These are phyloP conservation scores for Hirschioporus abietinus DNA, from an alignment of 768 basidiomycete genomes.

Conservation along the genomic window DNA sequence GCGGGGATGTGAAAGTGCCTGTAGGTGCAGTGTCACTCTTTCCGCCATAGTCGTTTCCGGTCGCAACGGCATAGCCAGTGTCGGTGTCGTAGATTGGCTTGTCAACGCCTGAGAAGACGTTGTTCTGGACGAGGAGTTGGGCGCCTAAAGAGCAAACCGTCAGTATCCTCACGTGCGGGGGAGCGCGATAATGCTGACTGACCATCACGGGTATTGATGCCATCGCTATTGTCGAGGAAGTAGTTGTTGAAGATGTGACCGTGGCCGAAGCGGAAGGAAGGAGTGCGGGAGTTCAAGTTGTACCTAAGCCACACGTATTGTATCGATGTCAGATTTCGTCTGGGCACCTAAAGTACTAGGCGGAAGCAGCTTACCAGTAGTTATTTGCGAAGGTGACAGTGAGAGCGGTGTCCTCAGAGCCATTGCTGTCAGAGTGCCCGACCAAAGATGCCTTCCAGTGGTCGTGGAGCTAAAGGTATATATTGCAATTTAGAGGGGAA, in stretches of 20 bases:
- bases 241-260: constrained; percentile 13
- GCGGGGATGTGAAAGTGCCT: constrained; percentile 29
- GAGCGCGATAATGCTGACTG: constrained; percentile 3
- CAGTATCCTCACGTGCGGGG: background rate
- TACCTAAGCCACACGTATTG: no score
- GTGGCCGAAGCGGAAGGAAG: constrained; percentile 14
- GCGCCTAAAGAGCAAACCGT: constrained; percentile 24
- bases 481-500: background rate
- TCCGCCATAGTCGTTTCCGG: constrained; percentile 12
- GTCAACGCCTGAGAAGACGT: constrained; percentile 11
- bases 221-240: constrained; percentile 11
- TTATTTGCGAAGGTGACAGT: constrained; percentile 41
- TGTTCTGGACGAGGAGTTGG: constrained; percentile 16
- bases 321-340: background rate
- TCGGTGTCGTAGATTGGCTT: constrained; percentile 11
- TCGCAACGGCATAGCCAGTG: constrained; percentile 12
- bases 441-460: constrained; percentile 44
- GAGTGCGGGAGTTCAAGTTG: constrained; percentile 14
- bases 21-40: constrained; percentile 24
- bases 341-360: background rate
- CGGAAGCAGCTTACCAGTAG: constrained; percentile 16
- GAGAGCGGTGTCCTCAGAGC: constrained; percentile 32
- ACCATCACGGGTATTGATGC: constrained; percentile 15
- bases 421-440: constrained; percentile 40
- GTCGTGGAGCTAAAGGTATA: constrained; percentile 22